phyloP scores from a whole-genome alignment of 202 grass and related monocot genomes.

The Miscanthus sacchariflorus region DNA sequence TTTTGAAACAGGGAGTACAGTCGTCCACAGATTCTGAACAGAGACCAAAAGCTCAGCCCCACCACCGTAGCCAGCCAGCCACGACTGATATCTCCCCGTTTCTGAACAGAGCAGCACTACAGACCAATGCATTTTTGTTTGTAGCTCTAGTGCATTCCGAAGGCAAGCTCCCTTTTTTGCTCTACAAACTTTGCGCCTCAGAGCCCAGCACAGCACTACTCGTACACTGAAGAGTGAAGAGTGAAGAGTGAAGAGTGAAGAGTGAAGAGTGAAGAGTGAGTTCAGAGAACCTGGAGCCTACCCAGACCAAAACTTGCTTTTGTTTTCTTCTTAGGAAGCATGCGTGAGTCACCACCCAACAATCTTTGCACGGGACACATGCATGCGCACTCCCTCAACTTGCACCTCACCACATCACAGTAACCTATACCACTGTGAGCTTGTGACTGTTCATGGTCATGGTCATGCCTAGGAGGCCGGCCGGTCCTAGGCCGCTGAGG shows the following conservation, averaged over 20 bases:
- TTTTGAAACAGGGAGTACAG: not conserved
- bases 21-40: conserved; percentile 11
- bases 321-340: conserved; percentile 56
- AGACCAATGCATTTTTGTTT: conserved; percentile 43
- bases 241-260: conserved; percentile 6
- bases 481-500: not conserved
- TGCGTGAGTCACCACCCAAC: conserved; percentile 30
- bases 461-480: conserved; percentile 20
- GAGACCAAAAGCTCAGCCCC: not conserved
- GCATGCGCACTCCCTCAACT: conserved; percentile 20
- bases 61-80: not conserved
- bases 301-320: conserved; percentile 47
- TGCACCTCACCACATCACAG: conserved; percentile 17
- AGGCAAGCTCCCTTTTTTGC: conserved; percentile 32
- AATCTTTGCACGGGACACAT: conserved; percentile 43
- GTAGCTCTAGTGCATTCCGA: conserved; percentile 46
- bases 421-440: conserved; percentile 48
- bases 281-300: conserved; percentile 56
- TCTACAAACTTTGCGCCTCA: conserved; percentile 9
- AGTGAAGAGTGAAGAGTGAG: not conserved
- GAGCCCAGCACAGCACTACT: not conserved
- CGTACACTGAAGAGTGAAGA: not conserved
- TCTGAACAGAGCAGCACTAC: conserved; percentile 5
- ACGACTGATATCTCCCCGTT: conserved; percentile 3
- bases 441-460: conserved; percentile 48